These are phyloP conservation scores for Fusarium falciforme DNA, from an alignment of 2,329 filamentous ascomycete species.

Conservation along the genomic window DNA sequence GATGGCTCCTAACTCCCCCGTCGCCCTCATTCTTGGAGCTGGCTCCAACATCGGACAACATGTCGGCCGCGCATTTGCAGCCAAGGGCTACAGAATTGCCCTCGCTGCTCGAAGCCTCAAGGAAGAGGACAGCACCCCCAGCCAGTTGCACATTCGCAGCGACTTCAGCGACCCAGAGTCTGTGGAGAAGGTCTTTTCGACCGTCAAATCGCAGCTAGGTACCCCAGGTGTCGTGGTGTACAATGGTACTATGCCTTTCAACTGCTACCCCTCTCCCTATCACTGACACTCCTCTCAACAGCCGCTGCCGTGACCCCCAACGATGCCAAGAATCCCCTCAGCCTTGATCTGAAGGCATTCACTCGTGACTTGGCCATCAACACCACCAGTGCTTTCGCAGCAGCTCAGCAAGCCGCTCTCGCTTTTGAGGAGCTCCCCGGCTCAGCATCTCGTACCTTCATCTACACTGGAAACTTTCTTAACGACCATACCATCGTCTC, in stretches of 20 bases:
- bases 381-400: slow-evolving; percentile 45
- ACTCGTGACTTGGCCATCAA: slow-evolving; percentile 22
- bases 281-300: neutral
- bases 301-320: slow-evolving; percentile 24
- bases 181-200: slow-evolving; percentile 15
- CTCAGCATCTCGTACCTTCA: slow-evolving; percentile 52
- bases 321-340: slow-evolving; percentile 14
- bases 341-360: slow-evolving; percentile 7
- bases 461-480: slow-evolving; percentile 57
- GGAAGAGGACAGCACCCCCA: slow-evolving; percentile 31
- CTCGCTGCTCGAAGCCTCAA: slow-evolving; percentile 33
- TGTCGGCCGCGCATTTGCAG: slow-evolving; percentile 33
- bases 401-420: slow-evolving; percentile 50
- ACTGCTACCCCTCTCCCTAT: neutral
- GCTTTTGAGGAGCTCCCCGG: slow-evolving; percentile 48
- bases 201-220: slow-evolving; percentile 24
- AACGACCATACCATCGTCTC: slow-evolving; percentile 44
- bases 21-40: slow-evolving; percentile 41
- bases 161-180: slow-evolving; percentile 50
- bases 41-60: slow-evolving; percentile 35
- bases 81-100: slow-evolving; percentile 39
- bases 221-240: slow-evolving; percentile 37
- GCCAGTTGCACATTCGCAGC: slow-evolving; percentile 48
- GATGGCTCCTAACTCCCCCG: slow-evolving; percentile 4
- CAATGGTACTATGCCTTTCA: slow-evolving; percentile 18